These are phyloP conservation scores for Neofusicoccum laricinum DNA, from an alignment of 2,329 filamentous ascomycete genomes.

Conservation along the genomic window DNA sequence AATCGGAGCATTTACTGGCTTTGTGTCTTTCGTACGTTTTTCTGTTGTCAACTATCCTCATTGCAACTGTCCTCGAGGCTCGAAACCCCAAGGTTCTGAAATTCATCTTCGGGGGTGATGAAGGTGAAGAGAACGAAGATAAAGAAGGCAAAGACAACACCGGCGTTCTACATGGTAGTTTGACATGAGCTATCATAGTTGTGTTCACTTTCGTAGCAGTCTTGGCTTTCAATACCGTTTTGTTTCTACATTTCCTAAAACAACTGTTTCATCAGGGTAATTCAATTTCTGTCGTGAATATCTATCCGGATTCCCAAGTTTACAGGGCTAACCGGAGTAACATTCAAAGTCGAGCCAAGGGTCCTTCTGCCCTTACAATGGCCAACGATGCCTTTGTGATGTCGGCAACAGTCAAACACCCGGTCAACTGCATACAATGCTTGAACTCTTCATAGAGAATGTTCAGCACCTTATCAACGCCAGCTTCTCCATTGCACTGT, in stretches of 20 bases:
- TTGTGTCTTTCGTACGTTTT: background rate
- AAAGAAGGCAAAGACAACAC: too few relatives aligned
- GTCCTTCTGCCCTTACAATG: slow-evolving; percentile 18
- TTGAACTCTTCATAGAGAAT: slow-evolving; percentile 34
- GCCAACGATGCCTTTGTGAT: slow-evolving; percentile 34
- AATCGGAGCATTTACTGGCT: background rate
- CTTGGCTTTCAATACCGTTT: too few relatives aligned
- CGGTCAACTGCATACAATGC: slow-evolving; percentile 40
- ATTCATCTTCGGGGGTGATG: background rate
- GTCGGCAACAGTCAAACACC: slow-evolving; percentile 34
- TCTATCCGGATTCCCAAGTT: too few relatives aligned
- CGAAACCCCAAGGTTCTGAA: background rate
- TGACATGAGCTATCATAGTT: too few relatives aligned
- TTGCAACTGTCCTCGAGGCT: background rate
- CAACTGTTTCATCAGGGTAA: too few relatives aligned
- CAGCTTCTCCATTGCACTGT: slow-evolving; percentile 19
- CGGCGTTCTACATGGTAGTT: too few relatives aligned
- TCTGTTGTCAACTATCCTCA: background rate
- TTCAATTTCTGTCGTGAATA: too few relatives aligned
- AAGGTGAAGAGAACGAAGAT: too few relatives aligned
- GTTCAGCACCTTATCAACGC: slow-evolving; percentile 20
- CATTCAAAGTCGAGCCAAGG: background rate
- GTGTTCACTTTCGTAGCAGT: too few relatives aligned
- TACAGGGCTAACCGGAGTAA: too few relatives aligned
- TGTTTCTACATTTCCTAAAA: too few relatives aligned